A percentile compares a stretch with the other conserved stretches of the same genome.
Conservation (phyloP, 2,329 filamentous ascomycete species). For the Beauveria bassiana region DNA sequence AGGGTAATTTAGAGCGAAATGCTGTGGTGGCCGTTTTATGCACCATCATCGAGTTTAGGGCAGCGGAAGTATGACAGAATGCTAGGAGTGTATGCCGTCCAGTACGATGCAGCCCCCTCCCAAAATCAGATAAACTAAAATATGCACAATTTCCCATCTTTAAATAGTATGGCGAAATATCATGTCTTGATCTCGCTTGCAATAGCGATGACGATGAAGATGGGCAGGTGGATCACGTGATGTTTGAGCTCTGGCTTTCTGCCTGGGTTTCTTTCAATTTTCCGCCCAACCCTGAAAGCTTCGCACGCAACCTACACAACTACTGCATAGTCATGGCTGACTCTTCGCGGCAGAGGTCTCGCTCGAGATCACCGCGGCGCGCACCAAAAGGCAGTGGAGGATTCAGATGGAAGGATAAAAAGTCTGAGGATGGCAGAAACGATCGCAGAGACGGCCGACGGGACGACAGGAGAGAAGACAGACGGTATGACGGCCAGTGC, state of each 20-base stretch:
- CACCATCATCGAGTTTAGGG: no score
- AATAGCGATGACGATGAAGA: background rate
- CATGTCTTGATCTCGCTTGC: background rate
- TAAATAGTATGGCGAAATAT: background rate
- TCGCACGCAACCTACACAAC: background rate
- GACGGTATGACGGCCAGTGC: conserved; percentile 16
- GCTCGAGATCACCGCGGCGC: conserved; percentile 21
- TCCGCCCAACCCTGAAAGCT: background rate
- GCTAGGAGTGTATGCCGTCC: no score
- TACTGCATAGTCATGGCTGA: conserved; percentile 17
- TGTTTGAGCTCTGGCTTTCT: background rate
- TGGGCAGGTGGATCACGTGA: background rate
- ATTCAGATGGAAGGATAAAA: conserved; percentile 53
- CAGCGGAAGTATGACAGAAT: no score
- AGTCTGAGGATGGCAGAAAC: conserved; percentile 33
- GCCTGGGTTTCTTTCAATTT: background rate
- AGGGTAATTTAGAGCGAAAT: no score
- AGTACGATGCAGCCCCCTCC: no score
- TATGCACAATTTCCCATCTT: no score
- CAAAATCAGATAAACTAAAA: no score
- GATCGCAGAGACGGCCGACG: conserved; percentile 31
- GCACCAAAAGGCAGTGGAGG: conserved; percentile 31
- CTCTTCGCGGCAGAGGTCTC: conserved; percentile 16
- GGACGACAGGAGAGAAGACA: conserved; percentile 31
- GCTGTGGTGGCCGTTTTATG: no score